Percentiles rank a stretch among this genome's conserved stretches.
These are phyloP conservation scores for Lavandula angustifolia DNA, from an alignment of 257 asterid genomes.

Conservation along the genomic window DNA sequence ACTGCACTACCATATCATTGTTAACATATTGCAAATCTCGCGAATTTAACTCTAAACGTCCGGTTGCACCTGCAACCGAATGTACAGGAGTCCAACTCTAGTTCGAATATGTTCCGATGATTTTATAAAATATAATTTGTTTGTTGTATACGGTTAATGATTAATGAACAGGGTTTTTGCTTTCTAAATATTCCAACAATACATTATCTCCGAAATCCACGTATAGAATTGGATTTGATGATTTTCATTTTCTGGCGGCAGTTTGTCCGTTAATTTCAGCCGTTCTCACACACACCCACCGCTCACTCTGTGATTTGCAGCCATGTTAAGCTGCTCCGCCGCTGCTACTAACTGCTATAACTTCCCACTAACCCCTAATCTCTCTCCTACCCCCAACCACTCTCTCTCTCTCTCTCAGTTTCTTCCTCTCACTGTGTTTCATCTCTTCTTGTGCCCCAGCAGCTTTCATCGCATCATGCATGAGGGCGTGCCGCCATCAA, in stretches of 20 bases:
- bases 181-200: no score
- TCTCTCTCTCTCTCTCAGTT: constrained; percentile 25
- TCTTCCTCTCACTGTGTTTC: constrained; percentile 34
- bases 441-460: constrained; percentile 33
- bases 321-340: constrained; percentile 43
- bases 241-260: constrained; percentile 47
- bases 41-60: no score
- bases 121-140: no score
- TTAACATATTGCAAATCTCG: no score
- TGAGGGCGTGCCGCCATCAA: constrained; percentile 23
- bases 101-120: no score
- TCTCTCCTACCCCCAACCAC: constrained; percentile 28
- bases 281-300: constrained; percentile 35
- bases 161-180: no score
- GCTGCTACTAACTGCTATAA: constrained; percentile 34
- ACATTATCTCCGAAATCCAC: background rate
- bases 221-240: background rate
- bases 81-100: no score
- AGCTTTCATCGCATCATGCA: constrained; percentile 31
- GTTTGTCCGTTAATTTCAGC: constrained; percentile 46
- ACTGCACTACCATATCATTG: no score
- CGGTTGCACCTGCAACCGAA: no score
- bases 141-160: no score
- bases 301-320: constrained; percentile 31
- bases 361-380: constrained; percentile 29